A percentile compares a stretch with the other conserved stretches of the same genome.
Evolutionary conservation across 2,329 filamentous ascomycete genomes (phyloP).

Genomic region (Claviceps purpurea): DNA sequence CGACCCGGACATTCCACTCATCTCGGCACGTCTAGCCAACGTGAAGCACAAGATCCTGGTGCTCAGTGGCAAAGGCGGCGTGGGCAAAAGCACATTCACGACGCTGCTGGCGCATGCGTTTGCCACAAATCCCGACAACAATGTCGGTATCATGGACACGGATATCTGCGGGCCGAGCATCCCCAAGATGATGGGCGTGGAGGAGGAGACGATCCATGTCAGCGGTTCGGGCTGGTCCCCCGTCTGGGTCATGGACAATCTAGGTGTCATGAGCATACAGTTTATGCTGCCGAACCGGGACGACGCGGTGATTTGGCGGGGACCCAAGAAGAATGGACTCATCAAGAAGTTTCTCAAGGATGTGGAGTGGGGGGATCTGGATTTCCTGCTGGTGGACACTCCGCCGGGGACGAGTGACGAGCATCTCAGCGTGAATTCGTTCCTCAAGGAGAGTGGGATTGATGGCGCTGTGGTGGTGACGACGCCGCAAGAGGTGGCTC

Average conservation of each 20-base stretch:
- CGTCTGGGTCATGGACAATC: conserved; percentile 88
- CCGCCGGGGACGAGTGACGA: conserved; percentile 93
- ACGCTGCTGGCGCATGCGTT: conserved; percentile 82
- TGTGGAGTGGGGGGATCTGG: conserved; percentile 92
- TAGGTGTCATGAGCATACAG: conserved; percentile 94
- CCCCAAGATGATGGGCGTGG: conserved; percentile 98
- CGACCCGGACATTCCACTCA: conserved; percentile 83
- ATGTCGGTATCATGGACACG: conserved; percentile 92
- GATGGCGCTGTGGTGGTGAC: conserved; percentile 89
- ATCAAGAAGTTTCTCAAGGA: conserved; percentile 98
- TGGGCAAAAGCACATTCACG: conserved; percentile 92
- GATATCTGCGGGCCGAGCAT: conserved; percentile 95
- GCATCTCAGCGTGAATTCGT: conserved; percentile 85
- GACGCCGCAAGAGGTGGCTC: conserved; percentile 84
- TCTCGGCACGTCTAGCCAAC: conserved; percentile 65
- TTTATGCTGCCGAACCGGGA: conserved; percentile 94
- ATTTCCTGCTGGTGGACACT: conserved; percentile 88
- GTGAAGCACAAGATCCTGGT: conserved; percentile 90
- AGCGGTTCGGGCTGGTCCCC: conserved; percentile 84
- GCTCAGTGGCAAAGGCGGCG: conserved; percentile 87
- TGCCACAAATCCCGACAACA: conserved; percentile 62
- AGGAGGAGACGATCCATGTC: conserved; percentile 84
- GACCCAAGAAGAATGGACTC: conserved; percentile 94
- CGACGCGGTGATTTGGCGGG: conserved; percentile 94
- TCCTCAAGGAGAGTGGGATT: conserved; percentile 80